phyloP scores from a whole-genome alignment of 495 filamentous ascomycete genomes.

The Neurospora terricola region DNA sequence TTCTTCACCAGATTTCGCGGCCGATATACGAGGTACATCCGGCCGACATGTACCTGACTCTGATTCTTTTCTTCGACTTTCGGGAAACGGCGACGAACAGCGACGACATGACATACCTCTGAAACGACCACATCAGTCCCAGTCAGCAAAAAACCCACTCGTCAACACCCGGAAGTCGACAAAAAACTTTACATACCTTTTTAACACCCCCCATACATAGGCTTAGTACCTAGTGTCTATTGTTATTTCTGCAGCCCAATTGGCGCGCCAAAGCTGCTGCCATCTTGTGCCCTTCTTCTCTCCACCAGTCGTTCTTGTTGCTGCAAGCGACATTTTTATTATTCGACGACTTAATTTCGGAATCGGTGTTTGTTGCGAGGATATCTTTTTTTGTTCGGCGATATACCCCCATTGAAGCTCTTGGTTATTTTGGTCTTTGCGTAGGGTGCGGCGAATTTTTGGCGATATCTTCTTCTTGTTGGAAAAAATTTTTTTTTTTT shows the following conservation, averaged over 20 bases:
- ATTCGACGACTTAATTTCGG: not conserved
- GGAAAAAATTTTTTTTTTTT: not conserved
- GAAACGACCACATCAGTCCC: not conserved
- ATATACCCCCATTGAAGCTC: slow-evolving; percentile 10
- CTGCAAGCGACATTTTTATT: not conserved
- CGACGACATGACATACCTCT: not conserved
- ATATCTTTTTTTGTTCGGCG: slow-evolving; percentile 4
- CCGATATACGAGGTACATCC: not conserved
- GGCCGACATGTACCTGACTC: not conserved
- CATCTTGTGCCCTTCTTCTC: not conserved
- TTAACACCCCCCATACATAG: not conserved
- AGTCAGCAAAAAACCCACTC: not conserved
- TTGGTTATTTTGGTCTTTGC: not conserved
- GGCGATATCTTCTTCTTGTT: slow-evolving; percentile 1
- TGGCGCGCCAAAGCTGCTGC: not conserved
- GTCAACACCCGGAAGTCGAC: not conserved
- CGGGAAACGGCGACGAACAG: not conserved
- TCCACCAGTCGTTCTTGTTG: not conserved
- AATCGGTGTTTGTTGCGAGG: not conserved
- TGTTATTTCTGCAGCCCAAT: not conserved
- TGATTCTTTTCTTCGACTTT: not conserved
- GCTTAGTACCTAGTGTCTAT: not conserved
- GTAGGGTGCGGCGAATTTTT: not conserved
- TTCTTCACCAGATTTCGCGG: not conserved
- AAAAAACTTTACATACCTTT: not conserved